Base-by-base conservation (phyloP, 257 asterid species). In the Solanum bulbocastanum region DNA sequence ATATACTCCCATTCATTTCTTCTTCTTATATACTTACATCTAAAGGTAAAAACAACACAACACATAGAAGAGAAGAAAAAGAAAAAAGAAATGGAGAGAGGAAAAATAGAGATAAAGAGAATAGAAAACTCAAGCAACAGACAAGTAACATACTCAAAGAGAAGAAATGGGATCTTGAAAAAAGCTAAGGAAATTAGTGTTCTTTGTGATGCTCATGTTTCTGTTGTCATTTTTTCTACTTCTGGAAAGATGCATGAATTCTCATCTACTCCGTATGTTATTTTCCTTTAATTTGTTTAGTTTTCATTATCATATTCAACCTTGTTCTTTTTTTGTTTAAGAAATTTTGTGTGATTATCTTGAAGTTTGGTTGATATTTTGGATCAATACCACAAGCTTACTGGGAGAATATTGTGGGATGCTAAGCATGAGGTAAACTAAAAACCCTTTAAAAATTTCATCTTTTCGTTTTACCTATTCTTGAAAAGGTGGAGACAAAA, bases 391-490 rank as follows among this genome's bases (percentile, higher is more conserved):
- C 99, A 96, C 89, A 95, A 93, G 89, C 93, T 93, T 20, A 95
- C 98, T 83, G 98, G 98, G 49, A 96, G 92, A 92, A 96, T 95
- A 93, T 92, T 97, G 49, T 97, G 99, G 99, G 98, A 97, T 96
- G 96, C 96, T 60, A 96, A 96, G 93, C 98, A 97, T 90, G 99
- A 97, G 99, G 99, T 97, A 87, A 40, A 33, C 3, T 37, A 25
- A 33, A 33, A 83, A 49, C 69, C 22, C 58, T 40, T 68, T 5
- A 44, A 44, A 44, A 68, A 68, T 16, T 62, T 75, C 78, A 83
- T 84, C 83, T 44, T 35, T 84, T 62, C 73, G 42, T 89, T 73
- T 83, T 42, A 76, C 30, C 36, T 73, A 72, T 72, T 72, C 35
- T 71, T 49, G 22, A 79, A 27, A 13, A 18, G 2, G 1, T 32